Evolutionary conservation across 768 basidiomycete genomes (phyloP), one percentile per base, ranked within the genome.

Genomic region (Hypholoma fasciculare): DNA sequence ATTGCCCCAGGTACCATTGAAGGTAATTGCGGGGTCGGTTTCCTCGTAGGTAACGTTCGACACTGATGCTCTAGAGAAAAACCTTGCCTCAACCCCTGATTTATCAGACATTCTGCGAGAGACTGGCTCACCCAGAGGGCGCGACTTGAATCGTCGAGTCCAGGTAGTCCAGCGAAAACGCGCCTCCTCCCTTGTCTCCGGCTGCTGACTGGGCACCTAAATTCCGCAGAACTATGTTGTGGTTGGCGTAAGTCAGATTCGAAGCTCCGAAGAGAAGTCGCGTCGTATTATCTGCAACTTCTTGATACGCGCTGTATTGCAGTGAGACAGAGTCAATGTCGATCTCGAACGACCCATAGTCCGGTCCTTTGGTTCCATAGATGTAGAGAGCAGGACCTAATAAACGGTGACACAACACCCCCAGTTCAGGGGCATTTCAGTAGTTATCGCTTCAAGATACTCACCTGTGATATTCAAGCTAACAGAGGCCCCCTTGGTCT

Each of bases 401-500:
- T n/a, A n/a, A n/a, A n/a, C n/a, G 23, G 36, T 46, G 14, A 27
- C 9, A 43, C 20, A n/a, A 54, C 46, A 16, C 7, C 48, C 58
- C 27, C 36, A 51, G 30, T 0, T 47, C 23, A 43, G 16, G 3
- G 23, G 12, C 9, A 34, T 39, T 8, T 34, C 46, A 7, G 6
- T 7, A 36, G 23, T 40, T 38, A 20, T 8, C 16, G 12, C 12
- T 17, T 14, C 30, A 16, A 39, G 7, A 8, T 51, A 63, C 71
- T 40, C 39, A 75, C 79, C 80, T 17, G 77, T 79, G 53, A 81
- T 79, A 58, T 78, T 78, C 60, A 80, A 72, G 36, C 62, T 65
- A 7, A 80, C 58, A 7, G 69, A 69, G 7, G 79, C 77, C 12
- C 69, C 71, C 9, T 71, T 61, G 1, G 64, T 65, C n/a, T 70